These are phyloP conservation scores for Xerocomus spinulosus DNA, from an alignment of 768 basidiomycete genomes.

Conservation along the genomic window DNA sequence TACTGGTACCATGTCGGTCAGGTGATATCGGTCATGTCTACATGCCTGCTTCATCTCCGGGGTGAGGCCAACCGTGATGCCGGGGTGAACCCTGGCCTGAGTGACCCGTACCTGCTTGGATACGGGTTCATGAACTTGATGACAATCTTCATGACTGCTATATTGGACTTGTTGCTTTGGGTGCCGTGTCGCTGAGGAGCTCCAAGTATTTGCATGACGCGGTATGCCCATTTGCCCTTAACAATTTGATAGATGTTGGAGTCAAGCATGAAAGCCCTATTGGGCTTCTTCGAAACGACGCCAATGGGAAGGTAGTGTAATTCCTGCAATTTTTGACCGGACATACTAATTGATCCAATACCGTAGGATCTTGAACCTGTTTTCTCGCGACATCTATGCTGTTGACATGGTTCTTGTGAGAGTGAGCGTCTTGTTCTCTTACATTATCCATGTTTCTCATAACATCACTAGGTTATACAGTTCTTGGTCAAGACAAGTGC, in stretches of 20 bases:
- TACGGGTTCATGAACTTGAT: conserved; percentile 68
- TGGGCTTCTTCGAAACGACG: conserved; percentile 87
- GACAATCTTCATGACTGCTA: conserved; percentile 49
- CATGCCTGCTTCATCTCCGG: conserved; percentile 70
- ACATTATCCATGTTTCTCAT: background rate
- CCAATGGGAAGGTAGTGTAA: conserved; percentile 71
- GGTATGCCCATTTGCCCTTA: conserved; percentile 37
- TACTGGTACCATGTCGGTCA: conserved; percentile 56
- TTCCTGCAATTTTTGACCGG: background rate
- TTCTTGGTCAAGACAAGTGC: conserved; percentile 63
- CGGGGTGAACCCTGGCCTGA: conserved; percentile 55
- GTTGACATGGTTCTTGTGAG: background rate
- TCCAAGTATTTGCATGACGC: conserved; percentile 72
- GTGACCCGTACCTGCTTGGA: conserved; percentile 50
- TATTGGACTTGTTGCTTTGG: conserved; percentile 63
- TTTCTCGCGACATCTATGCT: background rate
- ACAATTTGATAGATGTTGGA: conserved; percentile 59
- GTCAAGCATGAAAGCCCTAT: conserved; percentile 75
- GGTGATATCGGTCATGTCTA: conserved; percentile 53
- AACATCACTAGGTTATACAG: conserved; percentile 48
- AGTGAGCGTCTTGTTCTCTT: background rate
- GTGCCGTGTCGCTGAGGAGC: conserved; percentile 73
- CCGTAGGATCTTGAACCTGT: conserved; percentile 44
- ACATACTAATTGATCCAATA: background rate
- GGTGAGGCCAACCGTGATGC: conserved; percentile 67